These are phyloP conservation scores for Metschnikowia chrysomelidarum DNA, from an alignment of 805 yeast genomes.

Conservation along the genomic window DNA sequence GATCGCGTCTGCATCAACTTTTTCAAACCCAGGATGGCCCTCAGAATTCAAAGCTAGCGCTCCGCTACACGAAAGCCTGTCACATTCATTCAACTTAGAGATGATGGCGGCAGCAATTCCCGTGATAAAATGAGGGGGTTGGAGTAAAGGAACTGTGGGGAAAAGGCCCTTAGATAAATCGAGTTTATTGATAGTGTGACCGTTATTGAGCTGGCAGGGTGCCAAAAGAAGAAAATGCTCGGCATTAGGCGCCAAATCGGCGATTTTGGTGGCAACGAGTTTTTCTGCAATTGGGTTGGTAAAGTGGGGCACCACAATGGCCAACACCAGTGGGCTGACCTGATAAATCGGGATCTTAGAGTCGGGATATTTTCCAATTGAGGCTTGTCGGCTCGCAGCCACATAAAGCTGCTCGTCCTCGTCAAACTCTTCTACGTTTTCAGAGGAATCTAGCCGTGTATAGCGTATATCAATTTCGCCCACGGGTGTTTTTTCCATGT, in stretches of 20 bases:
- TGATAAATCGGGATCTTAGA: constrained; percentile 21
- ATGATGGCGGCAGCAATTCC: constrained; percentile 52
- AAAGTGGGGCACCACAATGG: constrained; percentile 34
- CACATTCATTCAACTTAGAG: constrained; percentile 21
- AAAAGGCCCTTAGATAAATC: constrained; percentile 15
- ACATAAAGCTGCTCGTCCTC: constrained; percentile 51
- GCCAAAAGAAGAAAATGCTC: constrained; percentile 31
- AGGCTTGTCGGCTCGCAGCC: constrained; percentile 26
- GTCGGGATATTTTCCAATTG: constrained; percentile 22
- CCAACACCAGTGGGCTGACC: constrained; percentile 8
- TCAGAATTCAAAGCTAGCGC: constrained; percentile 50
- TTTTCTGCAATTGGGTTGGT: constrained; percentile 36
- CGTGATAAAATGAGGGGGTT: constrained; percentile 62
- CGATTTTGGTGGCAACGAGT: constrained; percentile 25
- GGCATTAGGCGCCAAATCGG: constrained; percentile 12
- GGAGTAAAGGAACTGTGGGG: constrained; percentile 29
- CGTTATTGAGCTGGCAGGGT: constrained; percentile 37
- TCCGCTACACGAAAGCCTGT: constrained; percentile 5
- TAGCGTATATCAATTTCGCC: constrained; percentile 18
- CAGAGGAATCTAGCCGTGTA: constrained; percentile 15
- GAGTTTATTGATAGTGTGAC: constrained; percentile 25
- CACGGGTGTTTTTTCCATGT: constrained; percentile 15
- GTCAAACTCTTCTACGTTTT: constrained; percentile 38
- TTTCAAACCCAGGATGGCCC: constrained; percentile 62
- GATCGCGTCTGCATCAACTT: constrained; percentile 43